Conservation (phyloP, 805 yeast species). For the Metschnikowia hibisci region DNA sequence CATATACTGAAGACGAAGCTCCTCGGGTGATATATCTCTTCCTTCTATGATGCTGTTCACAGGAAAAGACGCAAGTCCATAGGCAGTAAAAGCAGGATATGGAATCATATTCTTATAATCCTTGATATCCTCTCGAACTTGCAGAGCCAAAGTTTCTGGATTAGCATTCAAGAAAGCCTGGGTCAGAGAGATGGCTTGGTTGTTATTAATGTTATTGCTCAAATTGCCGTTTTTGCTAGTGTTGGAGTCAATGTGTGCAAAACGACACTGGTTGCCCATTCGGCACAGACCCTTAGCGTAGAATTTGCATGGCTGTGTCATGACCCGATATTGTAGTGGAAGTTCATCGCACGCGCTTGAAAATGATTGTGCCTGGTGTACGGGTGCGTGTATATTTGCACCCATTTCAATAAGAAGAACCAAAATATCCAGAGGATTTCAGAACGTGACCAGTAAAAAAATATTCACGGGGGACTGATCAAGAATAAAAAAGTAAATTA, state of each 20-base stretch:
- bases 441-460: too few species aligned
- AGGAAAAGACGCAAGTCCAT: conserved; percentile 48
- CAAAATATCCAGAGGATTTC: too few species aligned
- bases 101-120: conserved; percentile 22
- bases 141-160: conserved; percentile 14
- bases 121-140: conserved; percentile 22
- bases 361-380: conserved; percentile 6
- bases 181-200: conserved; percentile 3
- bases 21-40: conserved; percentile 54
- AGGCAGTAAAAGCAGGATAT: conserved; percentile 40
- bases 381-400: conserved; percentile 10
- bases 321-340: not conserved
- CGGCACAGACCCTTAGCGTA: conserved; percentile 27
- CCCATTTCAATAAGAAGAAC: conserved; percentile 3
- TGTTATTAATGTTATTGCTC: conserved; percentile 5
- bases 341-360: not conserved
- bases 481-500: not conserved
- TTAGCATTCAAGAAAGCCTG: conserved; percentile 8
- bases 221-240: conserved; percentile 2
- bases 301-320: conserved; percentile 20
- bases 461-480: not conserved
- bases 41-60: conserved; percentile 45
- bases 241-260: conserved; percentile 18
- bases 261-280: conserved; percentile 27
- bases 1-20: conserved; percentile 44